These are phyloP conservation scores for Boletus sp. DNA, from an alignment of 768 basidiomycete species.

Conservation along the genomic window DNA sequence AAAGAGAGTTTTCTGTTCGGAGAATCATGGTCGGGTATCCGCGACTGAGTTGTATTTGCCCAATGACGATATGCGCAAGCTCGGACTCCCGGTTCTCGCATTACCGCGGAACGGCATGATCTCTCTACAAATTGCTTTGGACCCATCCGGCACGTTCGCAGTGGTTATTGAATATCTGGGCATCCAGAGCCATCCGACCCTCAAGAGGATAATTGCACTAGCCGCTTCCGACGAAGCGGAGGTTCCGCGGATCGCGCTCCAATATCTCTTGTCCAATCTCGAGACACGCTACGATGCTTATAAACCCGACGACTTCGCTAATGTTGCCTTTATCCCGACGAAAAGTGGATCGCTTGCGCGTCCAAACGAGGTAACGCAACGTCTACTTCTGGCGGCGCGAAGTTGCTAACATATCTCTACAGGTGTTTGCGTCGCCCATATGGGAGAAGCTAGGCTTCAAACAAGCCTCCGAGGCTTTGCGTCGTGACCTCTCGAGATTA, in stretches of 20 bases:
- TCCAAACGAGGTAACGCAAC: conserved; percentile 9
- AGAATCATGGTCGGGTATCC: not conserved
- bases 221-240: conserved; percentile 5
- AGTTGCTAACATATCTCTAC: not conserved
- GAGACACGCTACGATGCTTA: conserved; percentile 10
- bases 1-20: conserved; percentile 8
- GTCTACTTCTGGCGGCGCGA: not conserved
- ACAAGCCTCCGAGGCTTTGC: not conserved
- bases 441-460: conserved; percentile 15
- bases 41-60: conserved; percentile 78
- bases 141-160: not conserved
- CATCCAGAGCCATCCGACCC: not conserved
- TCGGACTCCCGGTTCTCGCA: conserved; percentile 76
- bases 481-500: conserved; percentile 11
- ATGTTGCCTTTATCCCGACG: conserved; percentile 15
- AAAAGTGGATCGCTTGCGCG: not conserved
- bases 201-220: conserved; percentile 2
- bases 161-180: conserved; percentile 8
- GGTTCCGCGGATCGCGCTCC: conserved; percentile 3
- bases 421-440: conserved; percentile 8
- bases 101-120: not conserved
- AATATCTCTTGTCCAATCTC: conserved; percentile 12
- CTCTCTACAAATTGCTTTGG: not conserved
- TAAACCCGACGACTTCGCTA: conserved; percentile 6
- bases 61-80: conserved; percentile 54